Evolutionary conservation across 2,329 filamentous ascomycete genomes (phyloP).

Genomic region (Phialophora verrucosa): DNA sequence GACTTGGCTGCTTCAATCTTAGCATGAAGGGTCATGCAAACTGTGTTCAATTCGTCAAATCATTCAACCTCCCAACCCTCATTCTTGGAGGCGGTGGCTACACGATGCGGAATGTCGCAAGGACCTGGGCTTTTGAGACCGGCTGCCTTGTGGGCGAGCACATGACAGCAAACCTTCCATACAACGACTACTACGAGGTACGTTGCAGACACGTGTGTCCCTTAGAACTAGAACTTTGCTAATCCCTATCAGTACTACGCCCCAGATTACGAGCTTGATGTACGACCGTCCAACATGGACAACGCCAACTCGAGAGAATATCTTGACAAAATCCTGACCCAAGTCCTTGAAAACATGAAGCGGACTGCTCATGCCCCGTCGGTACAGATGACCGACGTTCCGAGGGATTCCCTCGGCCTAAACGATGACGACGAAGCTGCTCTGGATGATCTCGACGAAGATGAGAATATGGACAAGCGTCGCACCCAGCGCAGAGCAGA

Average conservation of each 20-base stretch:
- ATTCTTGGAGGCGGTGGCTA: slow-evolving; percentile 72
- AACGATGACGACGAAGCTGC: slow-evolving; percentile 70
- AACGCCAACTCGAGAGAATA: slow-evolving; percentile 73
- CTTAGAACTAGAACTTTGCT: slow-evolving; percentile 20
- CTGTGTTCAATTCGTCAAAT: slow-evolving; percentile 72
- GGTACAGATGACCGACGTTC: slow-evolving; percentile 69
- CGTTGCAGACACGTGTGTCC: slow-evolving; percentile 10
- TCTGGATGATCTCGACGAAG: slow-evolving; percentile 76
- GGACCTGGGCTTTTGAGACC: slow-evolving; percentile 71
- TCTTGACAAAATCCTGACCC: slow-evolving; percentile 69
- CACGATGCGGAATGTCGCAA: slow-evolving; percentile 69
- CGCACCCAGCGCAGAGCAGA: slow-evolving; percentile 84
- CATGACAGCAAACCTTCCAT: slow-evolving; percentile 83
- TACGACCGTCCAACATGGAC: slow-evolving; percentile 74
- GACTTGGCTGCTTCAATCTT: slow-evolving; percentile 72
- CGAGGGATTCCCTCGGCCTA: slow-evolving; percentile 61
- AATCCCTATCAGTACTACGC: slow-evolving; percentile 63
- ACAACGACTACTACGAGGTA: slow-evolving; percentile 91
- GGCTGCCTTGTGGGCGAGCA: slow-evolving; percentile 83
- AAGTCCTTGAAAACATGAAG: slow-evolving; percentile 70
- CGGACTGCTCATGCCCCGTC: slow-evolving; percentile 67
- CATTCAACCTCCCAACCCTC: slow-evolving; percentile 68
- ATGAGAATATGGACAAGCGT: slow-evolving; percentile 82
- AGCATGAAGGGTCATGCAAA: slow-evolving; percentile 74
- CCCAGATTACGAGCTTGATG: slow-evolving; percentile 72